These are phyloP conservation scores for Ceratocystis lukuohia DNA, from an alignment of 2,329 filamentous ascomycete species.

Conservation along the genomic window DNA sequence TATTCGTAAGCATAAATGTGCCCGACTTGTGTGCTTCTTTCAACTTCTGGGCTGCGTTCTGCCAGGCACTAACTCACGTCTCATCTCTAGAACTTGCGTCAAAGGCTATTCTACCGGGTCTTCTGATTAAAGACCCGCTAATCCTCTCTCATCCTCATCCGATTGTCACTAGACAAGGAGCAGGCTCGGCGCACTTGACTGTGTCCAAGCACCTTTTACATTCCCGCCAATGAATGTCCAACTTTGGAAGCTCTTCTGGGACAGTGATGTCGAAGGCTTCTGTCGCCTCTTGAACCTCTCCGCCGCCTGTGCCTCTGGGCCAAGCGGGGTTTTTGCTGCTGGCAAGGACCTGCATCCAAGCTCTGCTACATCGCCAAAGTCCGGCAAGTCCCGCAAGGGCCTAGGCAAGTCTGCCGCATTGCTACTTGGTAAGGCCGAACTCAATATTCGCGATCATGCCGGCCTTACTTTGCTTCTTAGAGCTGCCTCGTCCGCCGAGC, in stretches of 20 bases:
- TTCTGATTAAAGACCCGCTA: background rate
- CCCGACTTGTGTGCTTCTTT: too few relatives aligned
- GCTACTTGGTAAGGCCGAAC: conserved; percentile 42
- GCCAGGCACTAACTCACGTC: background rate
- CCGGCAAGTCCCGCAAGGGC: conserved; percentile 39
- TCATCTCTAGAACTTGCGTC: background rate
- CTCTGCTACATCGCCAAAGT: conserved; percentile 16
- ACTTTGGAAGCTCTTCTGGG: conserved; percentile 92
- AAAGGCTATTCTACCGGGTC: background rate
- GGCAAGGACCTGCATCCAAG: conserved; percentile 23
- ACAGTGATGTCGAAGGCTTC: conserved; percentile 96
- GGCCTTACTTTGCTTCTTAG: conserved; percentile 78
- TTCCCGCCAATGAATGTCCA: conserved; percentile 75
- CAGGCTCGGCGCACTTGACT: background rate
- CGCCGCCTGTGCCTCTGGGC: background rate
- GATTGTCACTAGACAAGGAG: conserved; percentile 1
- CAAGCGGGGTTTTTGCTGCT: background rate
- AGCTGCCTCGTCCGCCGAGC: conserved; percentile 60
- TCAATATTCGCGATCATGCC: conserved; percentile 72
- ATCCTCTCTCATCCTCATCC: background rate
- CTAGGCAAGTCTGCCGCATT: conserved; percentile 32
- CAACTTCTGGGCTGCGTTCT: too few relatives aligned
- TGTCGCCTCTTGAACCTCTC: conserved; percentile 34
- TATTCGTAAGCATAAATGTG: background rate
- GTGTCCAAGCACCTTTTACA: conserved; percentile 21